Evolutionary conservation across 2,329 filamentous ascomycete genomes (phyloP), one percentile per base, ranked within the genome.

Genomic region (Fusarium decemcellulare): DNA sequence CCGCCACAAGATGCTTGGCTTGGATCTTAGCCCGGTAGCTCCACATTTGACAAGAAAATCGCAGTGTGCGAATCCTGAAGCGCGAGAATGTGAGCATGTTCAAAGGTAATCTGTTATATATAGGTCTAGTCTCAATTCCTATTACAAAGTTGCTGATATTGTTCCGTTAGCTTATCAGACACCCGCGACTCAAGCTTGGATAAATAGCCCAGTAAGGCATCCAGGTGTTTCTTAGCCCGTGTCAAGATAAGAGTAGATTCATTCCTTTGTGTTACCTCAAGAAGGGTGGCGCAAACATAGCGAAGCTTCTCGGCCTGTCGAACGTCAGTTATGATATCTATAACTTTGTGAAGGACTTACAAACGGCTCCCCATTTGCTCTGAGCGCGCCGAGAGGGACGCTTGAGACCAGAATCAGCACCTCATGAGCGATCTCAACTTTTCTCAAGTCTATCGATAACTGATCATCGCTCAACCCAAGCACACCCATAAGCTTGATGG

Each of bases 101-200:
- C 6, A 34, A 34, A 5, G 32, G 32, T 5, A 34, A 34, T 8
- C 18, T 34, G 5, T 5, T 34, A 8, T 34, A 11, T n/a, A n/a
- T n/a, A n/a, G 32, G 11, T 5, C 3, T 8, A 34, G 32, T 34
- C 32, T 34, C 32, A 34, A 34, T 34, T 34, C 32, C 32, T 34
- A 34, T 34, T 34, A 34, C 32, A 34, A 34, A 34, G 32, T 34
- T 11, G 32, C 32, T 34, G 32, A 34, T 34, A 34, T 34, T 34
- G 32, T 2, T 34, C 52, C n/a, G 36, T 23, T 10, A 56, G 32
- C 37, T 46, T 52, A 14, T 62, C 53, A 30, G 59, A 57, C 29
- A 62, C 59, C 30, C 59, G 53, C 30, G 59, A 62, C 50, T 62
- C 36, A 6, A 62, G 29, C 37, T 52, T 62, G 3, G 59, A 62